Evolutionary conservation across 228 moss, liverwort and hornwort species (phyloP).

Genomic region (Sphagnum magellanicum): DNA sequence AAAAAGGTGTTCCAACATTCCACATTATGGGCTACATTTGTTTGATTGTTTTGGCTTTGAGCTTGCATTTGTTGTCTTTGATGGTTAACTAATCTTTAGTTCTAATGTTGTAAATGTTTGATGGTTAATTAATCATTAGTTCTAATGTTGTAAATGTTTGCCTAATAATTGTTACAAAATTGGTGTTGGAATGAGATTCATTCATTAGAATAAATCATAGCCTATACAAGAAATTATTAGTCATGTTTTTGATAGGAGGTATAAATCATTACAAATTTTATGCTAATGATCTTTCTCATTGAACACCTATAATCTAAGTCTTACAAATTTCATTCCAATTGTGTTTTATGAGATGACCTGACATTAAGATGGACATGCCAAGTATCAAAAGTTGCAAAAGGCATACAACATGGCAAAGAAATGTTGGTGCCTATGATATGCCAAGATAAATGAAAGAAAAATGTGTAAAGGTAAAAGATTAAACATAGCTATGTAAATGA

Average conservation of each 20-base stretch:
- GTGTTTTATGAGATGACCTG: conserved; percentile 37
- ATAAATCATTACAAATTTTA: too few species aligned
- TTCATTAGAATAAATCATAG: too few species aligned
- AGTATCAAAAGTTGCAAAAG: conserved; percentile 39
- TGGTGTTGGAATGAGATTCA: too few species aligned
- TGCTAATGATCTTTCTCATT: too few species aligned
- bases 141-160: too few species aligned
- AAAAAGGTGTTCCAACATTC: conserved; percentile 60
- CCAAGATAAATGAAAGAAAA: conserved; percentile 55
- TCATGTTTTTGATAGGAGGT: too few species aligned
- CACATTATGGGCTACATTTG: conserved; percentile 80
- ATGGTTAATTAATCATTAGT: too few species aligned
- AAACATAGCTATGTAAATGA: conserved; percentile 46
- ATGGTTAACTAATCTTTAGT: conserved; percentile 52
- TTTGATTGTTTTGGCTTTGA: conserved; percentile 65
- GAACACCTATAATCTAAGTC: too few species aligned
- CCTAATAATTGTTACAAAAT: too few species aligned
- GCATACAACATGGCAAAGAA: conserved; percentile 80
- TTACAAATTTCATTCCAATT: neutral
- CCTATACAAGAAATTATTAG: too few species aligned
- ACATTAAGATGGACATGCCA: conserved; percentile 14
- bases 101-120: conserved; percentile 15
- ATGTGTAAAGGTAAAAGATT: conserved; percentile 49
- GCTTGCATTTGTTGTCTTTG: conserved; percentile 45
- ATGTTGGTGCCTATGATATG: conserved; percentile 73